Evolutionary conservation across 1,139 yeast species (phyloP).

Genomic region (Pneumocystis jirovecii): DNA sequence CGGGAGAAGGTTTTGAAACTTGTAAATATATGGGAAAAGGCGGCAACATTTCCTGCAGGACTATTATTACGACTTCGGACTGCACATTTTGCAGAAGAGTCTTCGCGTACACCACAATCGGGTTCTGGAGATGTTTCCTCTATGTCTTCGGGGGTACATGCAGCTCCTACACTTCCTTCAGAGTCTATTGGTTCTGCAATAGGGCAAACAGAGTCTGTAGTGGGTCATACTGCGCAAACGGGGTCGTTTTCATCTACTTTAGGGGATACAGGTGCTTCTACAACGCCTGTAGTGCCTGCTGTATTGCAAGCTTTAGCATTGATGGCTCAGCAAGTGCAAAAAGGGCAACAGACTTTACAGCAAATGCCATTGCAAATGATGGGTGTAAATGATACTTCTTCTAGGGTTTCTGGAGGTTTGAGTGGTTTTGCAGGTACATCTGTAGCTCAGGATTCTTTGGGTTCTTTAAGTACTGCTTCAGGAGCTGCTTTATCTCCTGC

Average conservation of each 20-base stretch:
- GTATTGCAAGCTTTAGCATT: neutral
- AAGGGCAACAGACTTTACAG: neutral
- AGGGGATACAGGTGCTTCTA: neutral
- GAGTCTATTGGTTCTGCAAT: neutral
- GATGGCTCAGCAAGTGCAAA: neutral
- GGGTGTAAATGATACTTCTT: neutral
- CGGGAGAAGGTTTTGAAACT: constrained; percentile 61
- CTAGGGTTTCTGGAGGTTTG: neutral
- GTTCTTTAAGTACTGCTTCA: constrained; percentile 13
- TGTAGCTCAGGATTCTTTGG: constrained; percentile 18
- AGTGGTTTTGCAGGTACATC: constrained; percentile 7
- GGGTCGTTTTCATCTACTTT: neutral
- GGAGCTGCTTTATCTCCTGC: constrained; percentile 15
- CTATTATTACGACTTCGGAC: neutral
- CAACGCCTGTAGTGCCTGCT: neutral
- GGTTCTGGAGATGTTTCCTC: neutral
- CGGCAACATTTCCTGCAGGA: constrained; percentile 54
- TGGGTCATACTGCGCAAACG: neutral
- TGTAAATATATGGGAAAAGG: constrained; percentile 84
- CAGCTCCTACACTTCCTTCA: neutral
- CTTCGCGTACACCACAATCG: neutral
- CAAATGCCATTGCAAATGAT: neutral
- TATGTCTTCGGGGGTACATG: neutral
- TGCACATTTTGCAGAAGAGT: constrained; percentile 7
- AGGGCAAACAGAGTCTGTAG: neutral